Base-by-base conservation (phyloP, 1,284 basidiomycete species). In the Porogramme epimiltina region DNA sequence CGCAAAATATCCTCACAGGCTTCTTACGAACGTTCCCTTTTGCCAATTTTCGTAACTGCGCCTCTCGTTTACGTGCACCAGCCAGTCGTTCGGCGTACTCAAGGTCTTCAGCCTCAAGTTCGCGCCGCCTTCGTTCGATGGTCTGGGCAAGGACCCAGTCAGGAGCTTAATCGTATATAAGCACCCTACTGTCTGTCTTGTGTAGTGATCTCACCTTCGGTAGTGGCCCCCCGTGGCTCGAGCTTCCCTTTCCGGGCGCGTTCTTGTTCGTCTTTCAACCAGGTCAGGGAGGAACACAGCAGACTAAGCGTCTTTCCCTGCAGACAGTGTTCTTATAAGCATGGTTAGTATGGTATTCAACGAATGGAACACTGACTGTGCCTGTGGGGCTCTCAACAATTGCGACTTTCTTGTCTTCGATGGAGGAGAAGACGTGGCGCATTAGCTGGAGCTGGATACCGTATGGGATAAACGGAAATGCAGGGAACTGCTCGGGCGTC, bases 391-490 rank as follows among this genome's bases (percentile, higher is more conserved):
- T 91, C 67, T 94, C 91, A 19, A 93, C 74, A 41, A 98, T 89
- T 2, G 92, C 85, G 9, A 97, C 76, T 69, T 81, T 89, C 69
- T 63, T 78, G 44, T 71, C 61, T 66, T 98, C 94, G 45, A 98
- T 90, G 0, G 89, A 81, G 2, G 78, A 63, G 66, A 96, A 98
- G 3, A 98, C 73, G 54, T 93, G 89, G 13, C 76, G 81, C 95
- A 98, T 98, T 31, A 98, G 80, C 36, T 93, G 84, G 1, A 83
- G 74, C 69, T 99, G 96, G 56, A 97, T 97, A 16, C 77, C 70
- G 70, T 99, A 98, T 0, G 95, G 95, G 3, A 79, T 74, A 64
- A 88, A 95, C 0, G 93, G 93, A 66, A 97, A 96, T 0, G 81
- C 81, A 13, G 82, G 73, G 63, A 95, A 95, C 0, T 64, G 60